A percentile compares a stretch with the other conserved stretches of the same genome.
Conservation (phyloP, 768 basidiomycete genomes). For the Auriculariales sp. region DNA sequence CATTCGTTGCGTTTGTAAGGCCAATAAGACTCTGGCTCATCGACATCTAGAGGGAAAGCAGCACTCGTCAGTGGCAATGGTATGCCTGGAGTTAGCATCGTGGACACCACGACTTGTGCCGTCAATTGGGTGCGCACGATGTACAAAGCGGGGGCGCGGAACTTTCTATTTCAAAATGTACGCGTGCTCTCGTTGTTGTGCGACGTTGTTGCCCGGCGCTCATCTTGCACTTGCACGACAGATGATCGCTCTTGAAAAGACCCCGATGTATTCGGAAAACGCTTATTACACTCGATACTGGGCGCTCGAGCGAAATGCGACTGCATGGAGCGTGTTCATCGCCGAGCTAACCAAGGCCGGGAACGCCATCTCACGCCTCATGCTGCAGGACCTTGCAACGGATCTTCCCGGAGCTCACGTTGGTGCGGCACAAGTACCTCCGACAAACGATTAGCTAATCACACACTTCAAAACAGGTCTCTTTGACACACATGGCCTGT, state of each 20-base stretch:
- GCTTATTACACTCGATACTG: constrained; percentile 38
- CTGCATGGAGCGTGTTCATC: constrained; percentile 40
- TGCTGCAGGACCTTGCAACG: constrained; percentile 13
- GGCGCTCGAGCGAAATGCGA: constrained; percentile 35
- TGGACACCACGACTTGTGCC: constrained; percentile 44
- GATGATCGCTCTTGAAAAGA: constrained; percentile 42
- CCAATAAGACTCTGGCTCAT: constrained; percentile 11
- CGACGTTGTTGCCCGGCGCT: not conserved
- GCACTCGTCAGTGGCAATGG: constrained; percentile 37
- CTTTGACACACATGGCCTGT: constrained; percentile 4
- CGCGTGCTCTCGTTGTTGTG: not conserved
- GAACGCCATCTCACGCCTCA: constrained; percentile 22
- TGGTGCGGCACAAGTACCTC: constrained; percentile 22
- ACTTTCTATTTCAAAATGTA: constrained; percentile 51
- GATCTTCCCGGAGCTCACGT: constrained; percentile 32
- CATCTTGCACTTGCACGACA: too few species aligned
- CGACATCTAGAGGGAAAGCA: too few species aligned
- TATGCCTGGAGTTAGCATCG: constrained; percentile 32
- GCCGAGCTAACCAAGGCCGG: constrained; percentile 34
- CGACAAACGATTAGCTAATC: too few species aligned
- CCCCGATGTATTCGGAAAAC: constrained; percentile 29
- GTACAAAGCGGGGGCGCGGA: constrained; percentile 44
- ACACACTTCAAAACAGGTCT: not conserved
- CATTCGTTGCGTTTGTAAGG: not conserved
- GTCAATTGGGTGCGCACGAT: constrained; percentile 43